Evolutionary conservation across 257 asterid genomes (phyloP), one percentile per base, ranked within the genome.

Genomic region (Leonotis leonurus): DNA sequence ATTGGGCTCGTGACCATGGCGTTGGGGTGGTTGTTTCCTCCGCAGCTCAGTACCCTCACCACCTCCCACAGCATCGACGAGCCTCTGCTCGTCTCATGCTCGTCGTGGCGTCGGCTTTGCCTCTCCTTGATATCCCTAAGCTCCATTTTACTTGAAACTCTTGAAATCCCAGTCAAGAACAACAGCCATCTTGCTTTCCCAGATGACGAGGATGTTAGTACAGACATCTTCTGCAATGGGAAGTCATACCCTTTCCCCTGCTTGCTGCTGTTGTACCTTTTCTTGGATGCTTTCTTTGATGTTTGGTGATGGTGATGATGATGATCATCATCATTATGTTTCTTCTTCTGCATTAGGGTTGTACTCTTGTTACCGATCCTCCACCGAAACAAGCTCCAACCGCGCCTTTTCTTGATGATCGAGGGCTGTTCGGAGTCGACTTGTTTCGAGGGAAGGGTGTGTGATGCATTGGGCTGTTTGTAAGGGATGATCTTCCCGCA

Each of bases 11-110:
- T 43, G 9, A 70, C 78, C 13, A 76, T 65, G 29, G 62, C 27
- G 12, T 46, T 56, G 0, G 78, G 69, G 10, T 73, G 72, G 26
- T 67, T 56, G 74, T 63, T 58, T 43, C 78, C 75, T 4, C 78
- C 79, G 50, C 95, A 90, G 40, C 96, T 85, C 54, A 90, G 70
- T 4, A 78, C 70, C 54, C 72, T 83, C 53, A 90, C 77, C 71
- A 90, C 56, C 10, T 77, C 71, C 89, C 85, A 77, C 20, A 80
- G 40, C 40, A 87, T 63, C 0, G 78, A 55, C 0, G 77, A 45
- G 3, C 69, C 70, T 2, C 24, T 21, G 29, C 16, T 69, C 30
- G 56, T 35, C 75, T 66, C 0, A 75, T 53, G 61, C 16, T 25
- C 14, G 66, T 69, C 67, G 7, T 81, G 80, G 37, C 77, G 76